A percentile compares a stretch with the other conserved stretches of the same genome.
Evolutionary conservation across 306 rosid genomes (phyloP).

Genomic region (Cicer bijugum): DNA sequence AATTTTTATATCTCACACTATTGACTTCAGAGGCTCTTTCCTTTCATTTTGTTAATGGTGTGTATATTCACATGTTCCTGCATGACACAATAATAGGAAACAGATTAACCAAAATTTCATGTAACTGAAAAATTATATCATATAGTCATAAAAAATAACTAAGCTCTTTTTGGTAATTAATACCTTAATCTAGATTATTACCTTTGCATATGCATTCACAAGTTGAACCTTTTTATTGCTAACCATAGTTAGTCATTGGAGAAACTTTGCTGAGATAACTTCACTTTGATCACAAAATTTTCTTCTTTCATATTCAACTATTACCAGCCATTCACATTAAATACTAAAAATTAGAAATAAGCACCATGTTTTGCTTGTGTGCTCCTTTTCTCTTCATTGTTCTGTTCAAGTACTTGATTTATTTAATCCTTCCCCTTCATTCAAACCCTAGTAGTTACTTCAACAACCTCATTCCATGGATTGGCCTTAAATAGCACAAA

Average conservation of each 20-base stretch:
- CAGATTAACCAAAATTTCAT: neutral
- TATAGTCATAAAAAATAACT: neutral
- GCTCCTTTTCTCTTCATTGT: slow-evolving; percentile 39
- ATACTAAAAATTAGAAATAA: slow-evolving; percentile 41
- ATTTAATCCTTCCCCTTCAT: neutral
- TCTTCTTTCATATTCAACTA: slow-evolving; percentile 13
- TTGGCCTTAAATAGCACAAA: too few relatives aligned
- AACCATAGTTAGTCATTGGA: neutral
- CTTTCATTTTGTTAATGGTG: neutral
- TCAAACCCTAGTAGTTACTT: too few relatives aligned
- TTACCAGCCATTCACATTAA: slow-evolving; percentile 26
- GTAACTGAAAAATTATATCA: neutral
- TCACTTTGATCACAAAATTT: neutral
- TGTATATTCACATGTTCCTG: too few relatives aligned
- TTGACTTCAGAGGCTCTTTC: neutral
- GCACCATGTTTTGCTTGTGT: slow-evolving; percentile 39
- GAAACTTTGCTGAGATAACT: neutral
- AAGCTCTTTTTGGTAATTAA: neutral
- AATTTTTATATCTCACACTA: neutral
- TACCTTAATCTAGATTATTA: neutral
- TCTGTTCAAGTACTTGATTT: slow-evolving; percentile 38
- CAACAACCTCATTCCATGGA: too few relatives aligned
- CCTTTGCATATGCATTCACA: neutral
- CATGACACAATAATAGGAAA: neutral
- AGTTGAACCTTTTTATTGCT: slow-evolving; percentile 2